These are phyloP conservation scores for Flaveria bidentis DNA, from an alignment of 129 eudicot species.

Conservation along the genomic window DNA sequence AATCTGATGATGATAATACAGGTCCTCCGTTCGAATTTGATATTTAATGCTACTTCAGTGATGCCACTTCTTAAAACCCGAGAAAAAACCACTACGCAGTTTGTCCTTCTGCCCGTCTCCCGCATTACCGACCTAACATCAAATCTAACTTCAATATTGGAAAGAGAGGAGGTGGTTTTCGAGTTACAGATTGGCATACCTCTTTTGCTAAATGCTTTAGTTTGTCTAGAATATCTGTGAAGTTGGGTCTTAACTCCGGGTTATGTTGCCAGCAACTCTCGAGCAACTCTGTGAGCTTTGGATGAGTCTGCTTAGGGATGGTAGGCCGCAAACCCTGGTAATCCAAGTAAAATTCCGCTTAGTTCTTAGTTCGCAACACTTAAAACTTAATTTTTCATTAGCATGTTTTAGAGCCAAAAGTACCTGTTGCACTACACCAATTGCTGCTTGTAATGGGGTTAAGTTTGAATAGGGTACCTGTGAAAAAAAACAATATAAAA, in stretches of 20 bases:
- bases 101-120: slow-evolving; percentile 59
- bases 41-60: slow-evolving; percentile 29
- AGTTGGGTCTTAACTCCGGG: slow-evolving; percentile 56
- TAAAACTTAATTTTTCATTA: not conserved
- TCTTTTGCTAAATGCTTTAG: slow-evolving; percentile 51
- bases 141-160: not conserved
- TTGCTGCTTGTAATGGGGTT: slow-evolving; percentile 69
- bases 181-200: slow-evolving; percentile 27
- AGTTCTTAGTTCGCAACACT: not conserved
- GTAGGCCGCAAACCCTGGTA: slow-evolving; percentile 64
- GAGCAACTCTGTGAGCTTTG: slow-evolving; percentile 55
- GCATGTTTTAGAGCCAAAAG: not conserved
- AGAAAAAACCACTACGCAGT: slow-evolving; percentile 46
- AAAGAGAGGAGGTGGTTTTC: not conserved
- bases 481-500: not conserved
- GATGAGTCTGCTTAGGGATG: slow-evolving; percentile 64
- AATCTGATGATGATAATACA: not conserved
- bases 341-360: not conserved
- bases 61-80: slow-evolving; percentile 51
- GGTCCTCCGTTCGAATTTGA: slow-evolving; percentile 15
- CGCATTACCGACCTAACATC: slow-evolving; percentile 48
- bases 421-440: slow-evolving; percentile 74
- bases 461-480: slow-evolving; percentile 57
- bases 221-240: slow-evolving; percentile 52
- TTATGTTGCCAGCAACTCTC: slow-evolving; percentile 72